Evolutionary conservation across 2,329 filamentous ascomycete species (phyloP).

Genomic region (Aureobasidium lini): DNA sequence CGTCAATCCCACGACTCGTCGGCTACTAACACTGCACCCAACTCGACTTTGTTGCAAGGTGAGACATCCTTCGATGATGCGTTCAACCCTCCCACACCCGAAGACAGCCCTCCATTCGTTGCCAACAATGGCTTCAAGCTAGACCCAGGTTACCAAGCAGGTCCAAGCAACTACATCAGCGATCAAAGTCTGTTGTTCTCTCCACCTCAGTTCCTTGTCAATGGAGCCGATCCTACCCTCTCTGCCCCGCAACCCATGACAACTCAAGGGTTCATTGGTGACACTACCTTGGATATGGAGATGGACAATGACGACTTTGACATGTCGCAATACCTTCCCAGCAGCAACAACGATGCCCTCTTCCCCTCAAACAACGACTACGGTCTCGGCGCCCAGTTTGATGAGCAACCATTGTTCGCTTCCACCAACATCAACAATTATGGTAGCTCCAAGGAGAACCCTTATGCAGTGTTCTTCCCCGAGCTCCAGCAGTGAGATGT

Average conservation of each 20-base stretch:
- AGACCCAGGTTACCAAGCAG: background rate
- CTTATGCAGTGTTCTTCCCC: conserved; percentile 9
- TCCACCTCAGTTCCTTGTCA: background rate
- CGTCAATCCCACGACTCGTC: conserved; percentile 16
- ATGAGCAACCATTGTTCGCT: conserved; percentile 4
- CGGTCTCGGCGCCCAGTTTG: conserved; percentile 8
- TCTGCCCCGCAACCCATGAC: background rate
- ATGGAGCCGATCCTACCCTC: background rate
- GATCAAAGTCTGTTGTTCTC: conserved; percentile 8
- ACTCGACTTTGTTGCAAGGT: conserved; percentile 33
- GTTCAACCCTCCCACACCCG: conserved; percentile 49
- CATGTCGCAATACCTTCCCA: conserved; percentile 7
- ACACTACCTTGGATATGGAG: background rate
- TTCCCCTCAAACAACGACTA: background rate
- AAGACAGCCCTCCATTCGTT: conserved; percentile 33
- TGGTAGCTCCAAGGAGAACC: background rate
- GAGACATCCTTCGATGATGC: conserved; percentile 35
- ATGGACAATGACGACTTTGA: conserved; percentile 10
- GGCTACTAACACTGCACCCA: conserved; percentile 25
- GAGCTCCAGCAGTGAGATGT: conserved; percentile 3
- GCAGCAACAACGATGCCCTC: background rate
- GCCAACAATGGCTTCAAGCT: background rate
- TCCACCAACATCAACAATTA: background rate
- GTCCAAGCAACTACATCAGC: conserved; percentile 1
- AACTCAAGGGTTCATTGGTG: background rate